A percentile compares a stretch with the other conserved stretches of the same genome.
Conservation (phyloP, 75 land plant species). For the Pinus albicaulis region DNA sequence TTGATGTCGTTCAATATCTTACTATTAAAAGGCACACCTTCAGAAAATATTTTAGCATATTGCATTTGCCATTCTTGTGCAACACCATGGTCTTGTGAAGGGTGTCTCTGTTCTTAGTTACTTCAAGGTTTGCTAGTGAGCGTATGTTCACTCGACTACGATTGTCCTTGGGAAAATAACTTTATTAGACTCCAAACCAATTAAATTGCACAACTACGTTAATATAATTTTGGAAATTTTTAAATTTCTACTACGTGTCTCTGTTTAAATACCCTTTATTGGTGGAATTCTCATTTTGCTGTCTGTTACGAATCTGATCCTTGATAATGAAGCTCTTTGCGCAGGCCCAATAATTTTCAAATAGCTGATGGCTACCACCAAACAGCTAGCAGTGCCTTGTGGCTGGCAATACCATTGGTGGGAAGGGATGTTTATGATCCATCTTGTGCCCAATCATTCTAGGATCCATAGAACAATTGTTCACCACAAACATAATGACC, state of each 20-base stretch:
- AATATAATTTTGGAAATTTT: not conserved
- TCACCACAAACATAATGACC: no score
- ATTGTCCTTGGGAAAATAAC: not conserved
- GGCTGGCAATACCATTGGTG: not conserved
- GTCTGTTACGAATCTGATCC: not conserved
- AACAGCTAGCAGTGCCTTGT: not conserved
- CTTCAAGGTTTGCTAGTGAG: not conserved
- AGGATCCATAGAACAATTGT: no score
- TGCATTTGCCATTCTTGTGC: not conserved
- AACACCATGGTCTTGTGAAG: not conserved
- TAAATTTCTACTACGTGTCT: not conserved
- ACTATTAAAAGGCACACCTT: not conserved
- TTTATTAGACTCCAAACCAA: not conserved
- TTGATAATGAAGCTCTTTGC: not conserved
- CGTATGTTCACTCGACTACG: not conserved
- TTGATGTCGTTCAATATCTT: no score
- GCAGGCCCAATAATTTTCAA: not conserved
- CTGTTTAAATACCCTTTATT: not conserved
- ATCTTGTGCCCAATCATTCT: no score
- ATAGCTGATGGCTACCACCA: not conserved
- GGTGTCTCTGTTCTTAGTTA: not conserved
- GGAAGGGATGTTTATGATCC: no score
- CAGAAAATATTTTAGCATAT: not conserved
- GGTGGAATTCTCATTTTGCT: not conserved
- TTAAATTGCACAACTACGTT: not conserved